phyloP scores from a whole-genome alignment of 1,284 basidiomycete species.

The Ganoderma lucidum region DNA sequence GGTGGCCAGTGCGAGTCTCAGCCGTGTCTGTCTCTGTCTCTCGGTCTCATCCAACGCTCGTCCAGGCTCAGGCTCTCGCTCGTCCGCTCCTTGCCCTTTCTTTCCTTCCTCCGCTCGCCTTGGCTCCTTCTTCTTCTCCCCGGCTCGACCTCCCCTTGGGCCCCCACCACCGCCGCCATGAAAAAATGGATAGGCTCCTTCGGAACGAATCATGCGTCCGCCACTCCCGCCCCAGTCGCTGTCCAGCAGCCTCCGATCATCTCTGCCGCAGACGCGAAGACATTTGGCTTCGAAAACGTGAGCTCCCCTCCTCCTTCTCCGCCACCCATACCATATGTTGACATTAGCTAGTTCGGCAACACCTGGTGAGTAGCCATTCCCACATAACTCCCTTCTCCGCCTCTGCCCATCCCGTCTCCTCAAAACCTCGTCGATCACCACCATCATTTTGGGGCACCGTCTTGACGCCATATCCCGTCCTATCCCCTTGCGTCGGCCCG shows the following conservation, averaged over 20 bases:
- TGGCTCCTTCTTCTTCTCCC: slow-evolving; percentile 3
- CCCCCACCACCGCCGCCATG: slow-evolving; percentile 37
- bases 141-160: slow-evolving; percentile 29
- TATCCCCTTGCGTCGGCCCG: not conserved
- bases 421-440: not conserved
- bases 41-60: slow-evolving; percentile 1
- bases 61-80: slow-evolving; percentile 5
- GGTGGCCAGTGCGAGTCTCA: not conserved
- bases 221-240: slow-evolving; percentile 31
- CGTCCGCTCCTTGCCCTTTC: slow-evolving; percentile 6
- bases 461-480: not conserved
- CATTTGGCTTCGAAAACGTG: slow-evolving; percentile 94
- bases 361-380: slow-evolving; percentile 66
- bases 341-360: slow-evolving; percentile 73
- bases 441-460: not conserved
- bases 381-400: not conserved
- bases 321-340: slow-evolving; percentile 16
- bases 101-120: not conserved
- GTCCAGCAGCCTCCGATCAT: slow-evolving; percentile 37
- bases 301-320: slow-evolving; percentile 41
- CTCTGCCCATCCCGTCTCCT: not conserved
- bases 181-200: slow-evolving; percentile 40
- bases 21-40: not conserved
- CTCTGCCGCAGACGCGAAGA: slow-evolving; percentile 74
- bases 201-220: slow-evolving; percentile 31